Conservation (phyloP, 495 filamentous ascomycete genomes). For the Neurospora tetraspora region DNA sequence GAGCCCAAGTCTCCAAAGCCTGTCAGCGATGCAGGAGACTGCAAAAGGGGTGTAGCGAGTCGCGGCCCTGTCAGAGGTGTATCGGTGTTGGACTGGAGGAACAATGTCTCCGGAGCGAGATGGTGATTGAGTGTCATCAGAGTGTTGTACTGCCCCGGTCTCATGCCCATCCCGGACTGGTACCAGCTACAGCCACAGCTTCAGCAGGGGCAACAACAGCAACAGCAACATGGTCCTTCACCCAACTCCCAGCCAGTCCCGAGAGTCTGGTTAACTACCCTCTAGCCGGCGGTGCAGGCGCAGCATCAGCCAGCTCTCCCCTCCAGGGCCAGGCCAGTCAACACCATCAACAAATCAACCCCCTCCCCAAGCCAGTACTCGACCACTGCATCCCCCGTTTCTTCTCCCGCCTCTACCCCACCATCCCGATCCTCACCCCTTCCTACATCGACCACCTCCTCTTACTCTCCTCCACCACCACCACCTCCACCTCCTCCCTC, state of each 20-base stretch:
- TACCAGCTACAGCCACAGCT: neutral
- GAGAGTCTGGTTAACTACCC: neutral
- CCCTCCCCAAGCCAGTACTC: slow-evolving; percentile 11
- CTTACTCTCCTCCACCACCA: too few species aligned
- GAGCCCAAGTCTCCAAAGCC: slow-evolving; percentile 19
- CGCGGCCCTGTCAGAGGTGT: slow-evolving; percentile 21
- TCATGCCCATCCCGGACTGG: neutral
- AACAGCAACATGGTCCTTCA: neutral
- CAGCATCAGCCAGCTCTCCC: neutral
- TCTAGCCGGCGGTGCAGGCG: neutral
- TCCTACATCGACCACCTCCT: slow-evolving; percentile 19
- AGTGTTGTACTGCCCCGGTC: neutral
- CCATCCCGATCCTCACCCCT: slow-evolving; percentile 28
- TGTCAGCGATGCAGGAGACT: slow-evolving; percentile 21
- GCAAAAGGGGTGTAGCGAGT: slow-evolving; percentile 23
- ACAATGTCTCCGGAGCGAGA: slow-evolving; percentile 7
- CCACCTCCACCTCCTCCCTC: too few species aligned
- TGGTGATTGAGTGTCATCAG: neutral
- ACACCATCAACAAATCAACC: slow-evolving; percentile 3
- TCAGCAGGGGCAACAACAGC: neutral
- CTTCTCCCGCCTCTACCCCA: slow-evolving; percentile 31
- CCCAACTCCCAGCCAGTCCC: neutral
- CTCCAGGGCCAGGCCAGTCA: neutral
- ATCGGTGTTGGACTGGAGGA: slow-evolving; percentile 15
- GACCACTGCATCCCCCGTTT: slow-evolving; percentile 29